phyloP scores from a whole-genome alignment of 139 green algal genomes.

The Zygnema cylindricum region DNA sequence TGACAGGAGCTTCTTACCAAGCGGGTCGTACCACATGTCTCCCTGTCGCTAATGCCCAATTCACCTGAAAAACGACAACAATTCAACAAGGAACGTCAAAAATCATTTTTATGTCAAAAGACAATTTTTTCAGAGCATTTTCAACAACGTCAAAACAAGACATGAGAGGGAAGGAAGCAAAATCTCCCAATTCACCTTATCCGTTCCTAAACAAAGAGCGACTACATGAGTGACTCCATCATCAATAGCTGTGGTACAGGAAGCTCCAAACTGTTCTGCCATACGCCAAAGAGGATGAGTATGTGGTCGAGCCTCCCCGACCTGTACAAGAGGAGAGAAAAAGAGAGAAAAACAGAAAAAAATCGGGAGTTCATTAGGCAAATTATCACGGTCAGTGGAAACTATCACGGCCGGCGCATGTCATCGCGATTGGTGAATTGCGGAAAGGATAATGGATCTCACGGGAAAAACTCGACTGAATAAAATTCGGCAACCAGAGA shows the following conservation, averaged over 20 bases:
- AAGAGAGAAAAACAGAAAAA: not conserved
- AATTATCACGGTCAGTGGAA: not conserved
- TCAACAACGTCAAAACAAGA: not conserved
- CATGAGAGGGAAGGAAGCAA: not conserved
- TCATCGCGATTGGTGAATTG: too few relatives aligned
- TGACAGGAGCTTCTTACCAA: conserved; percentile 21
- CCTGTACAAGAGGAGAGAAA: conserved; percentile 43
- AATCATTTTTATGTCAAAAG: not conserved
- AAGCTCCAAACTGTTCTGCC: conserved; percentile 77
- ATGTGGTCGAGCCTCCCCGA: conserved; percentile 34
- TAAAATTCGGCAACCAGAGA: conserved; percentile 72
- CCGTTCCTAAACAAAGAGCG: conserved; percentile 63
- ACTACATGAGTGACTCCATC: conserved; percentile 77
- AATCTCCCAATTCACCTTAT: conserved; percentile 55
- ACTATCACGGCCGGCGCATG: not conserved
- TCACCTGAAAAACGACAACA: conserved; percentile 38
- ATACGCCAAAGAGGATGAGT: conserved; percentile 82
- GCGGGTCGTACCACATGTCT: conserved; percentile 50
- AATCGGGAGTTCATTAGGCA: not conserved
- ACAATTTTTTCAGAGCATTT: not conserved
- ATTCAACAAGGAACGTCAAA: not conserved
- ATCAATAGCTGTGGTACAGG: conserved; percentile 51
- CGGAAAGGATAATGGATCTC: conserved; percentile 11
- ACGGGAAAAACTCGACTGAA: conserved; percentile 83
- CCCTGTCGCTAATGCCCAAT: conserved; percentile 41